Percentiles rank a stretch among this genome's conserved stretches.
phyloP scores from a whole-genome alignment of 305 asterid genomes.

The Ruellia speciosa region DNA sequence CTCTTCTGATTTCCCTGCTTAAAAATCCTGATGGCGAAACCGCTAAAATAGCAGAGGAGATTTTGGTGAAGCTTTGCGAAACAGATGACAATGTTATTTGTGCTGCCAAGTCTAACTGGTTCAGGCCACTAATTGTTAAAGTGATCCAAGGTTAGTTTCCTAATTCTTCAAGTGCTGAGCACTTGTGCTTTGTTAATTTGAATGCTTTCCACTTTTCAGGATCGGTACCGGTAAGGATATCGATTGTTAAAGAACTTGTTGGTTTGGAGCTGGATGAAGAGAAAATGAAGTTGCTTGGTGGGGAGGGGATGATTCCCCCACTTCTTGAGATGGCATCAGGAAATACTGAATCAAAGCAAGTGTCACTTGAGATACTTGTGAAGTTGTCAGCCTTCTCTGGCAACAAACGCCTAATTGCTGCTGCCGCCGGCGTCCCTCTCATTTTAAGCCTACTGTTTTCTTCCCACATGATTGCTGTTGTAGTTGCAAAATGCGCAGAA shows the following conservation, averaged over 20 bases:
- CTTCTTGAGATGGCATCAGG: slow-evolving; percentile 53
- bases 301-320: slow-evolving; percentile 35
- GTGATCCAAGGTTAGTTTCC: slow-evolving; percentile 41
- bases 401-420: slow-evolving; percentile 43
- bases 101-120: slow-evolving; percentile 53
- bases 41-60: slow-evolving; percentile 32
- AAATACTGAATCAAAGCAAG: slow-evolving; percentile 38
- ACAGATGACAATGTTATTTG: slow-evolving; percentile 38
- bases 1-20: slow-evolving; percentile 33
- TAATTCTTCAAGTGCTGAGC: no score
- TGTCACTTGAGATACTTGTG: slow-evolving; percentile 34
- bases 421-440: slow-evolving; percentile 37
- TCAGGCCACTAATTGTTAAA: slow-evolving; percentile 36
- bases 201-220: slow-evolving; percentile 27
- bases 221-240: slow-evolving; percentile 33
- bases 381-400: slow-evolving; percentile 31
- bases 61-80: slow-evolving; percentile 41
- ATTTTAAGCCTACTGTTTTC: slow-evolving; percentile 37
- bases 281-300: slow-evolving; percentile 38
- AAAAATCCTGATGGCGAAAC: slow-evolving; percentile 19
- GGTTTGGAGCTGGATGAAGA: slow-evolving; percentile 40
- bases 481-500: slow-evolving; percentile 41
- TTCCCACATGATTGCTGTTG: slow-evolving; percentile 24
- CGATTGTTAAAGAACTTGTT: slow-evolving; percentile 40
- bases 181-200: no score